phyloP scores from a whole-genome alignment of 306 rosid species.

The Quercus agrifolia region DNA sequence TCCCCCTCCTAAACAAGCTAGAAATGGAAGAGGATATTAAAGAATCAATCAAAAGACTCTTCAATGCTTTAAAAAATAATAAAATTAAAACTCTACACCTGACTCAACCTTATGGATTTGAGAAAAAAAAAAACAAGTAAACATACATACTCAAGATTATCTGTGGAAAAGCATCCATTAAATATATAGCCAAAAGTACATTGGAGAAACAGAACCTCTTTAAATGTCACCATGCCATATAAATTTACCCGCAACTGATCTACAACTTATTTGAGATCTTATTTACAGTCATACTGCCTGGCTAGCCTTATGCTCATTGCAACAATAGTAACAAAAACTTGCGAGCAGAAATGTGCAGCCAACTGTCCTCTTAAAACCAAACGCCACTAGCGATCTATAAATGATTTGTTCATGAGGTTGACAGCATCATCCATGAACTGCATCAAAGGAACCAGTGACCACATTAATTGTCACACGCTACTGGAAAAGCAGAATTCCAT shows the following conservation, averaged over 20 bases:
- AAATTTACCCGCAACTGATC: not conserved
- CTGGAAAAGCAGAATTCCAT: slow-evolving; percentile 1
- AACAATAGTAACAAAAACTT: slow-evolving; percentile 4
- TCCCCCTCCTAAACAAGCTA: too few relatives aligned
- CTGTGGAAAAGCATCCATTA: not conserved
- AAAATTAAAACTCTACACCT: not conserved
- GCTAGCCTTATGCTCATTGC: slow-evolving; percentile 12
- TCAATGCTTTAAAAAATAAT: not conserved
- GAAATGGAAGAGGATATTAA: not conserved
- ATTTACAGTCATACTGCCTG: slow-evolving; percentile 12
- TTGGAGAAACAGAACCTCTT: not conserved
- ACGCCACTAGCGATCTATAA: slow-evolving; percentile 60
- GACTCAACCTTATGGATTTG: not conserved
- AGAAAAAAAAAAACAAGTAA: not conserved
- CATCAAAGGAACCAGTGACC: slow-evolving; percentile 28
- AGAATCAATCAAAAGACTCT: not conserved
- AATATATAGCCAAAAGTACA: not conserved
- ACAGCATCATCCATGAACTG: slow-evolving; percentile 96
- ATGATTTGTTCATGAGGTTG: slow-evolving; percentile 87
- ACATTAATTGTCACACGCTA: slow-evolving; percentile 11
- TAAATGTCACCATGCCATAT: not conserved
- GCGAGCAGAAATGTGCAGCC: slow-evolving; percentile 17
- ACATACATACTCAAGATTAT: not conserved
- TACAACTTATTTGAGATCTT: not conserved
- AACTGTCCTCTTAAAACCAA: slow-evolving; percentile 9